Base-by-base conservation (phyloP, 805 yeast species). In the Cyberlindnera euphorbiiphila region DNA sequence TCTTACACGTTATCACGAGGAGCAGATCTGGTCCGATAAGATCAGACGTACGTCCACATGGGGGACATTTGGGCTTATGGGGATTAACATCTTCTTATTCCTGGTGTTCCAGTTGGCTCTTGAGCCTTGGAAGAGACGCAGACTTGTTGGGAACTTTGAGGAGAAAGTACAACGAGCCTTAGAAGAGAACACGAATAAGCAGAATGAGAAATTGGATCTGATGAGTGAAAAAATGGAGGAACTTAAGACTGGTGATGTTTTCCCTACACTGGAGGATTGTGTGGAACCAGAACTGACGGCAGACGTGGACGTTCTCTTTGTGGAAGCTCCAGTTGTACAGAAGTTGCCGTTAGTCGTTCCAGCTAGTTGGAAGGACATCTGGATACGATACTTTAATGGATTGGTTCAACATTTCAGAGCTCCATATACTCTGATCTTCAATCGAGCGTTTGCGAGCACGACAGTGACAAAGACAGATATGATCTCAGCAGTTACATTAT, bases 11-110 rank as follows among this genome's bases (percentile, higher is more conserved):
- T 93, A 93, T 53, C 96, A 91, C 46, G 98, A 93, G 58, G 99
- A 93, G 54, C 98, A 93, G 60, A 78, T 93, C 7, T 93, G 98
- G 98, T 86, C 96, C 2, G 98, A 93, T 62, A 89, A 89, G 60
- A 93, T 93, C 42, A 69, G 98, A 43, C 74, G 89, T 47, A 87
- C 95, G 5, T 85, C 96, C 6, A 89, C 98, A 0, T 93, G 96
- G 95, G 98, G 98, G 3, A 93, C 99, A 0, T 78, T 93, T 71
- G 65, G 81, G 4, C 68, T 93, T 29, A 87, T 89, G 95, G 93
- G 87, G 1, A 72, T 87, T 46, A 93, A 93, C 63, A 71, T 91
- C 18, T 35, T 84, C 8, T 60, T 94, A 19, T 88, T 93, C 47
- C 54, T 88, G 4, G 66, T 85, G 6, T 93, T 94, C 13, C 96